phyloP scores from a whole-genome alignment of 2,329 filamentous ascomycete species.

The Juglanconis juglandina region DNA sequence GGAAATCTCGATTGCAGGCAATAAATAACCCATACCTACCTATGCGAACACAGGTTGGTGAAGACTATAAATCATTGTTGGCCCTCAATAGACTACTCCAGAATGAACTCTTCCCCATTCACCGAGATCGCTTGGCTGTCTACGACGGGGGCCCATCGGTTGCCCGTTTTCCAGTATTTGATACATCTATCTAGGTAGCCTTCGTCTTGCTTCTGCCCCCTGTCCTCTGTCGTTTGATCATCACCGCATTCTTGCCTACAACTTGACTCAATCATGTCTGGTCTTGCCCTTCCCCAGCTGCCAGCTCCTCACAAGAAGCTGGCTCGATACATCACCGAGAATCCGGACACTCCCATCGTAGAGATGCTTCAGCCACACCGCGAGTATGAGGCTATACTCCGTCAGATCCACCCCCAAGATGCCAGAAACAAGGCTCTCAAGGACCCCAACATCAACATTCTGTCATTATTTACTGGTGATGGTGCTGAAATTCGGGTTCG shows the following conservation, averaged over 20 bases:
- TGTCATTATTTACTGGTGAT: conserved; percentile 61
- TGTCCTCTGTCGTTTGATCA: background rate
- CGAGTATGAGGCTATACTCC: conserved; percentile 63
- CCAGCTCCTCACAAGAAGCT: conserved; percentile 45
- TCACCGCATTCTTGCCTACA: background rate
- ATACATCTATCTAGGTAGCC: too few relatives aligned
- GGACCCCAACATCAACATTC: conserved; percentile 58
- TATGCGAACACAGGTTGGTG: too few relatives aligned
- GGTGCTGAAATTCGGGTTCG: conserved; percentile 58
- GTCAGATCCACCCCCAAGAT: conserved; percentile 67
- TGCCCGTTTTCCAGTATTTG: too few relatives aligned
- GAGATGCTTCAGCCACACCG: conserved; percentile 65
- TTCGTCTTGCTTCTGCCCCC: background rate
- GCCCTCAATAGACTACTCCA: too few relatives aligned
- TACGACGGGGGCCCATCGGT: too few relatives aligned
- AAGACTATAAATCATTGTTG: too few relatives aligned
- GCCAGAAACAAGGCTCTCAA: conserved; percentile 55
- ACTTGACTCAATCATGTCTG: conserved; percentile 30
- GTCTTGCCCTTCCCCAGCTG: conserved; percentile 39
- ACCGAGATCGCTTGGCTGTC: too few relatives aligned
- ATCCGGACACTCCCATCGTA: conserved; percentile 50
- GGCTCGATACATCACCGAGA: conserved; percentile 50
- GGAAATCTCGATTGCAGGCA: too few relatives aligned
- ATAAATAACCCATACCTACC: too few relatives aligned
- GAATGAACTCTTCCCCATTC: too few relatives aligned